Evolutionary conservation across 352 stramenopile species (phyloP), one percentile per base, ranked within the genome.

Genomic region (Globisporangium cylindrosporum): DNA sequence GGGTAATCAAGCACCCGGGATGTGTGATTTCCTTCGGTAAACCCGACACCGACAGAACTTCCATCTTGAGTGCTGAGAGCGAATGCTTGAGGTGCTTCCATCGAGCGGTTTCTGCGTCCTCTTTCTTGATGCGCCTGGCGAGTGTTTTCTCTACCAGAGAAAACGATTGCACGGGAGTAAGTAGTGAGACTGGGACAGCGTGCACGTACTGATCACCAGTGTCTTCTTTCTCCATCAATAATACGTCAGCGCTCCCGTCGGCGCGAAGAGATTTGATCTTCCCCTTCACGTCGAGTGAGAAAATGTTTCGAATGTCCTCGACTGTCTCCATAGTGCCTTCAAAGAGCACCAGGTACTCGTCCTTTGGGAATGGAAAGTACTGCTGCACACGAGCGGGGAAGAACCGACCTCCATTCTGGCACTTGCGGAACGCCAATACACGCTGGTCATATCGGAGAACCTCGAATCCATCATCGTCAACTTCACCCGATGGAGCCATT

Each of bases 341-440:
- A 62, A 91, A 92, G 24, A 70, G 57, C 6, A 92, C 76, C 8
- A 80, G 58, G 54, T 91, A 92, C 12, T 70, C 68, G 32, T 90
- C 79, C 1, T 60, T 3, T 3, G 79, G 79, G 32, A 82, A 90
- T 14, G 81, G 76, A 4, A 75, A 71, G 54, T 89, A 91, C 12
- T 77, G 70, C 57, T 77, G 74, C 18, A 92, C 71, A 43, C 79
- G 77, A 15, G 79, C 84, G 0, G 82, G 81, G 59, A 86, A 85
- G 65, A 86, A 92, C 1, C 82, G 79, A 0, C 82, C 84, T 20
- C 81, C 80, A n/a, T 81, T 72, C 5, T 72, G 68, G 29, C 82
- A 89, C 43, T 67, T 68, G 14, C 85, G 82, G 64, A 89, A 91
- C 43, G 82, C 85, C 48, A 93, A 72, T 9, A 93, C 82, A 3